Conservation (phyloP, 192 early-diverging fungal genomes). For the Nowakowskiella sp. region DNA sequence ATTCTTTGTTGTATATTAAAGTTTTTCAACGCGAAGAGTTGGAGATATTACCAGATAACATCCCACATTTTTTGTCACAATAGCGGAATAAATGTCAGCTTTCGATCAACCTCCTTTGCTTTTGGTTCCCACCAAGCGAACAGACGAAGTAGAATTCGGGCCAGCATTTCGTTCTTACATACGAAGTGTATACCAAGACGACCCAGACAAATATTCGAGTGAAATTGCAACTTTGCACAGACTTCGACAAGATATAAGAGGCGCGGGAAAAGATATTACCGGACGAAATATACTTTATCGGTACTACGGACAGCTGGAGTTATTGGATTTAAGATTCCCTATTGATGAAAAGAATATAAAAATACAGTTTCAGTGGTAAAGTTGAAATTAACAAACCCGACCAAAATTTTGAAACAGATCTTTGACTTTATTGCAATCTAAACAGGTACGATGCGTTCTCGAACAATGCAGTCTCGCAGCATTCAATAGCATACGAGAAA, state of each 20-base stretch:
- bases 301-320: conserved; percentile 94
- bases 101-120: conserved; percentile 7
- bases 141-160: conserved; percentile 88
- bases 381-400: not conserved
- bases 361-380: conserved; percentile 85
- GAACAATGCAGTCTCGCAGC: conserved; percentile 66
- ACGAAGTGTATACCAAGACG: conserved; percentile 74
- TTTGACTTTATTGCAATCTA: conserved; percentile 1
- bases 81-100: conserved; percentile 5
- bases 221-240: conserved; percentile 82
- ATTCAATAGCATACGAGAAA: conserved; percentile 95
- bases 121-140: conserved; percentile 68
- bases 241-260: conserved; percentile 90
- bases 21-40: too few species aligned
- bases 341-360: conserved; percentile 89
- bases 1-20: too few species aligned
- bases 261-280: conserved; percentile 87
- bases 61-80: too few species aligned
- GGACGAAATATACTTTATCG: conserved; percentile 91
- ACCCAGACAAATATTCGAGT: conserved; percentile 79
- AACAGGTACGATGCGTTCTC: conserved; percentile 72
- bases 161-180: conserved; percentile 81
- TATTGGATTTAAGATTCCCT: conserved; percentile 86
- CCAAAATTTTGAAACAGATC: not conserved
- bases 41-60: too few species aligned